These are phyloP conservation scores for Coniochaeta sp. DNA, from an alignment of 2,329 filamentous ascomycete genomes.

Conservation along the genomic window DNA sequence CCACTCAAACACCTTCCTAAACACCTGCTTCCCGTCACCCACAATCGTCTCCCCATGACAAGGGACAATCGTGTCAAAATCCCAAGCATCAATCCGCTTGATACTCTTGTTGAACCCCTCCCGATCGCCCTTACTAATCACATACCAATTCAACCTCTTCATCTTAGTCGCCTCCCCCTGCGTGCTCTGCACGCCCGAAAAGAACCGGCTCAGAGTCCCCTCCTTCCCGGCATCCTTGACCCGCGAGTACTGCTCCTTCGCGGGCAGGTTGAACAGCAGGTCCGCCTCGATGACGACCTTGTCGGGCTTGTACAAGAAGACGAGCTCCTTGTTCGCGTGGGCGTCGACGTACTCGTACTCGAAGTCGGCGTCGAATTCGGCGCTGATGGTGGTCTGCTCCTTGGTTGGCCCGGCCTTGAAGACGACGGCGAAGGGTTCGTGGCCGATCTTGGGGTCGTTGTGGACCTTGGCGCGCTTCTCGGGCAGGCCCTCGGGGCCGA, in stretches of 20 bases:
- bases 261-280: constrained; percentile 84
- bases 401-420: constrained; percentile 55
- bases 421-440: constrained; percentile 57
- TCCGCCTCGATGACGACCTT: constrained; percentile 81
- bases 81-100: constrained; percentile 66
- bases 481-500: constrained; percentile 75
- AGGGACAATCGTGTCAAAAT: constrained; percentile 78
- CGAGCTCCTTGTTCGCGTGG: constrained; percentile 79
- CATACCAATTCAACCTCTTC: constrained; percentile 79
- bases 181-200: constrained; percentile 52
- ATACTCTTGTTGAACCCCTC: constrained; percentile 64
- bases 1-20: constrained; percentile 74
- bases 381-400: constrained; percentile 48
- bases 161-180: constrained; percentile 62
- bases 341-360: constrained; percentile 76
- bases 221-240: constrained; percentile 37
- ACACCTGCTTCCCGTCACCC: constrained; percentile 61
- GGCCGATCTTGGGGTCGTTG: constrained; percentile 46
- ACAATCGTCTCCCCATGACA: constrained; percentile 92
- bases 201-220: constrained; percentile 34
- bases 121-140: constrained; percentile 51
- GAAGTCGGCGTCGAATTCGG: constrained; percentile 83
- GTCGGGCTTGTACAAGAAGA: constrained; percentile 76
- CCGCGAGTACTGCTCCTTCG: constrained; percentile 73
- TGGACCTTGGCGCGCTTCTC: constrained; percentile 67